A percentile compares a stretch with the other conserved stretches of the same genome.
Conservation (phyloP, 2,329 filamentous ascomycete species). For the Teratosphaeria nubilosa region DNA sequence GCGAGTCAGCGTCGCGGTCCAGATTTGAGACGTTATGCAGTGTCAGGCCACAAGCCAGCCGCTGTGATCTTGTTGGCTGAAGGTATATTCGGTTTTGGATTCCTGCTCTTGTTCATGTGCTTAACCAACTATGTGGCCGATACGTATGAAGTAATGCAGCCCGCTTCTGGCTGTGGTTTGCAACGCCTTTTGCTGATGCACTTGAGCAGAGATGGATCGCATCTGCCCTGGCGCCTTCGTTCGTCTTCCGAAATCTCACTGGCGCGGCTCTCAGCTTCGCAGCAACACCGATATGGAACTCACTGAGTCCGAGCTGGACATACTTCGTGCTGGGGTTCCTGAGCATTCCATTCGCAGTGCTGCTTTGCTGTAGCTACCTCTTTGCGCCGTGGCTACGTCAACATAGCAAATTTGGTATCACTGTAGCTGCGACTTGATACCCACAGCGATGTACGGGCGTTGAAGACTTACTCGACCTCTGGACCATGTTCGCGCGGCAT, state of each 20-base stretch:
- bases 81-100: not conserved
- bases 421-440: not conserved
- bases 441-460: too few relatives aligned
- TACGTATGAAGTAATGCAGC: not conserved
- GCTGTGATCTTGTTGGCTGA: not conserved
- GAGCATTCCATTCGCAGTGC: not conserved
- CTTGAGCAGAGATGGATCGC: not conserved
- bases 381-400: not conserved
- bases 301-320: not conserved
- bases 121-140: not conserved
- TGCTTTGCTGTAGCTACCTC: not conserved
- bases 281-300: not conserved
- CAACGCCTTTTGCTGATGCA: not conserved
- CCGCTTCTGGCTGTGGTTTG: not conserved
- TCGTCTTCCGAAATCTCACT: not conserved
- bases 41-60: not conserved
- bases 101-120: not conserved
- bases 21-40: not conserved
- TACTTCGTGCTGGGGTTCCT: not conserved
- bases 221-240: not conserved
- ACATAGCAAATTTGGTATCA: not conserved
- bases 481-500: too few relatives aligned
- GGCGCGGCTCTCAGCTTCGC: not conserved
- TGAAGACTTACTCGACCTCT: too few relatives aligned
- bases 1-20: not conserved